phyloP scores from a whole-genome alignment of 768 basidiomycete genomes.

The Naganishia vaughanmartiniae region DNA sequence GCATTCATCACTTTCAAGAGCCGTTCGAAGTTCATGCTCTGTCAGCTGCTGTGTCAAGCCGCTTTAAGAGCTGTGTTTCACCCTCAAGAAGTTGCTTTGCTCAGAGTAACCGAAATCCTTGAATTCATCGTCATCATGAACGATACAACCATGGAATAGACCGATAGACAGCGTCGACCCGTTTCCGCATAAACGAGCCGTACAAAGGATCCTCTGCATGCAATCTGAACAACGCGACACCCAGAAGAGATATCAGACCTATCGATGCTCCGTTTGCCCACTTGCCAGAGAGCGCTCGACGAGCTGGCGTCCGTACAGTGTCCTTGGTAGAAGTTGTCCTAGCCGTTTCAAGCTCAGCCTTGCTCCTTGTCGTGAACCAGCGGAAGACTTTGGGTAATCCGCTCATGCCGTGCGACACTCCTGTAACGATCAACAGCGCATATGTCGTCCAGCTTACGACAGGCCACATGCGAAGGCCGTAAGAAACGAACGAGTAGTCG shows the following conservation, averaged over 20 bases:
- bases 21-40: background rate
- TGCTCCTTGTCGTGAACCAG: background rate
- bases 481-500: slow-evolving; percentile 79
- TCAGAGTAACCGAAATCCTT: background rate
- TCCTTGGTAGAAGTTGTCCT: background rate
- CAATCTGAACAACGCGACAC: background rate
- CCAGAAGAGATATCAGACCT: background rate
- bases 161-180: slow-evolving; percentile 20
- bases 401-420: slow-evolving; percentile 1
- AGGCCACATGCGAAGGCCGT: slow-evolving; percentile 55
- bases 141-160: slow-evolving; percentile 19
- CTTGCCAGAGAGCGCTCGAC: background rate
- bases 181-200: background rate
- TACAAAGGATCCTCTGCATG: slow-evolving; percentile 5
- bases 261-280: background rate
- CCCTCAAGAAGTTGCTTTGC: too few species aligned
- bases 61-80: background rate
- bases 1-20: background rate
- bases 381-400: background rate
- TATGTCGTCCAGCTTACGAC: slow-evolving; percentile 23
- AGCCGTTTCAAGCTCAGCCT: background rate
- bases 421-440: background rate
- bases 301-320: background rate
- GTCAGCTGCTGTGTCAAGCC: too few species aligned
- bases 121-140: background rate